phyloP scores from a whole-genome alignment of 257 asterid genomes.

The Leptodermis oblonga region DNA sequence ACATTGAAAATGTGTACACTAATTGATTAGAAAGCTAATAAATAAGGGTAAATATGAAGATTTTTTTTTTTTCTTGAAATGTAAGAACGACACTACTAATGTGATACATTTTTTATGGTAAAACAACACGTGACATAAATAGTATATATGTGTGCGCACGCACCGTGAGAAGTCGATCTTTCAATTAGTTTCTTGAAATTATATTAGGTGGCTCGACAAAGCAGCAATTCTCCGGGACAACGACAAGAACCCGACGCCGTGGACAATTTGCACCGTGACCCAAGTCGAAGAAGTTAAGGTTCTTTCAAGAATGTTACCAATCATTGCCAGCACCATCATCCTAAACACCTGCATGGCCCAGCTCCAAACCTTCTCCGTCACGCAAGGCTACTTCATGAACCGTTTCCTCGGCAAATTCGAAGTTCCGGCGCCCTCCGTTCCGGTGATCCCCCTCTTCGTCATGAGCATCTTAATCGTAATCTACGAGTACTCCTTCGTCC shows the following conservation, averaged over 20 bases:
- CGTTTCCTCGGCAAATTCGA: conserved; percentile 43
- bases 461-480: conserved; percentile 57
- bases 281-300: conserved; percentile 70
- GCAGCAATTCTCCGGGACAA: conserved; percentile 44
- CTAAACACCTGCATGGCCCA: conserved; percentile 77
- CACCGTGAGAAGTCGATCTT: no score
- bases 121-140: no score
- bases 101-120: no score
- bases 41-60: no score
- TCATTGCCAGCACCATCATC: conserved; percentile 60
- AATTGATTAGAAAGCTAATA: no score
- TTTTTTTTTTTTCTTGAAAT: no score
- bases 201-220: conserved; percentile 54
- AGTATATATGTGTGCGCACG: no score
- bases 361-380: conserved; percentile 70
- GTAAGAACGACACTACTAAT: no score
- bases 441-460: conserved; percentile 62
- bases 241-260: conserved; percentile 17
- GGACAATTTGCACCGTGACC: conserved; percentile 63
- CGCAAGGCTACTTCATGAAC: conserved; percentile 57
- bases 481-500: conserved; percentile 53
- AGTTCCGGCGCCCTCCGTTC: conserved; percentile 62
- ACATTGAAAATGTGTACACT: no score
- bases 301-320: conserved; percentile 59
- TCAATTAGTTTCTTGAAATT: no score